These are phyloP conservation scores for Viridothelium virens DNA, from an alignment of 495 filamentous ascomycete genomes.

Conservation along the genomic window DNA sequence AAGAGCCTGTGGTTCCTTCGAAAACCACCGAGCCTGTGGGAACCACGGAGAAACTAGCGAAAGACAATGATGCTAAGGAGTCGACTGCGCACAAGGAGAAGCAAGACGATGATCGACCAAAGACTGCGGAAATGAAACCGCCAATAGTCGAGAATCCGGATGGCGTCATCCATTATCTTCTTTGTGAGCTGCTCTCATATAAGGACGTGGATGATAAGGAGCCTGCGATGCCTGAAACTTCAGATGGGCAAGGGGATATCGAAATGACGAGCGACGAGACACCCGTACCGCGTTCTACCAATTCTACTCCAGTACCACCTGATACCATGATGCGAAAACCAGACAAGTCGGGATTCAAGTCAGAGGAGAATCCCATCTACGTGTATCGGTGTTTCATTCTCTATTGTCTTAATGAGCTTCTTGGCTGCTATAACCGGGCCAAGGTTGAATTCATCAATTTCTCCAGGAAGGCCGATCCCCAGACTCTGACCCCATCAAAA, in stretches of 20 bases:
- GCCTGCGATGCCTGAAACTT: slow-evolving; percentile 37
- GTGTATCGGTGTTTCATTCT: slow-evolving; percentile 93
- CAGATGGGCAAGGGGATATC: slow-evolving; percentile 40
- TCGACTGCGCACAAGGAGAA: slow-evolving; percentile 27
- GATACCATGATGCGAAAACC: slow-evolving; percentile 46
- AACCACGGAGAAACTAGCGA: slow-evolving; percentile 1
- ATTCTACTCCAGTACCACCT: slow-evolving; percentile 32
- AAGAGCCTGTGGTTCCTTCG: slow-evolving; percentile 31
- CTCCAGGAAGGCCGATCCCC: slow-evolving; percentile 76
- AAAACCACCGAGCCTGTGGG: slow-evolving; percentile 4
- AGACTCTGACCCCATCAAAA: slow-evolving; percentile 82
- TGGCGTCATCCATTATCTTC: slow-evolving; percentile 89
- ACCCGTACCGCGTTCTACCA: slow-evolving; percentile 19
- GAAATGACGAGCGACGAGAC: slow-evolving; percentile 38
- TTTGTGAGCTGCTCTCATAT: slow-evolving; percentile 89
- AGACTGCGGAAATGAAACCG: slow-evolving; percentile 60
- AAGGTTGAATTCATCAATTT: slow-evolving; percentile 99
- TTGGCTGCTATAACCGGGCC: slow-evolving; percentile 86
- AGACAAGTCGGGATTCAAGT: slow-evolving; percentile 74
- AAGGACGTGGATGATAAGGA: slow-evolving; percentile 84
- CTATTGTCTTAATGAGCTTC: slow-evolving; percentile 83
- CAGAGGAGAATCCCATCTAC: slow-evolving; percentile 90
- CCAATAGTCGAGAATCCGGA: slow-evolving; percentile 89
- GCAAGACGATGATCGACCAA: slow-evolving; percentile 46
- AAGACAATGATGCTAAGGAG: slow-evolving; percentile 38